Conservation (phyloP, 371 early-diverging fungal genomes). For the Mortierella sp. region DNA sequence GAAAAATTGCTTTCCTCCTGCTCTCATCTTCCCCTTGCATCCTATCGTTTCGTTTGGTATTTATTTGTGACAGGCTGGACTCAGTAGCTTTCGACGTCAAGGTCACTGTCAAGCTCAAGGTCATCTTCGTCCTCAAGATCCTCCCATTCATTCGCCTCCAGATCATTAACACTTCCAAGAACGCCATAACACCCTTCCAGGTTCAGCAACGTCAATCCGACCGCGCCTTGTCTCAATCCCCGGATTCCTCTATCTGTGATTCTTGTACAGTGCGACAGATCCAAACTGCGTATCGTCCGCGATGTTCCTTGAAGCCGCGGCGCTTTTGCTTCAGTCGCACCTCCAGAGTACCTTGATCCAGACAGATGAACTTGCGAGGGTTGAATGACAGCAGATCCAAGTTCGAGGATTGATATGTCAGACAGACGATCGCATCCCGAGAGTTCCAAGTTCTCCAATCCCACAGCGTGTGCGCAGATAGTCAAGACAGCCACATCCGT, state of each 20-base stretch:
- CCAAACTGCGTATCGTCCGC: constrained; percentile 34
- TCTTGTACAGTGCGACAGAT: constrained; percentile 39
- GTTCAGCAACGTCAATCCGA: constrained; percentile 22
- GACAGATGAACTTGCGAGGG: neutral
- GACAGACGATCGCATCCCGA: constrained; percentile 38
- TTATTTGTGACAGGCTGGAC: neutral
- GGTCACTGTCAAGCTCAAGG: neutral
- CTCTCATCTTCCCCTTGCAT: no score
- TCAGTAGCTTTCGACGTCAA: neutral
- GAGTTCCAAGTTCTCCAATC: constrained; percentile 39
- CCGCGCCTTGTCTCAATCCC: constrained; percentile 24
- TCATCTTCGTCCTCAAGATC: constrained; percentile 26
- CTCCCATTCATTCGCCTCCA: constrained; percentile 43
- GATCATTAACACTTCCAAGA: constrained; percentile 17
- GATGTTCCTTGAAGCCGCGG: constrained; percentile 19
- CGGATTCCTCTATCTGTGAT: constrained; percentile 39
- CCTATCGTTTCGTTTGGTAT: neutral
- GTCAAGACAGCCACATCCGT: constrained; percentile 31
- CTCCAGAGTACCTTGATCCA: neutral
- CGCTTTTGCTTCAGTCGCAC: neutral
- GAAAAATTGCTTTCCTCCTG: neutral
- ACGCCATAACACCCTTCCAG: constrained; percentile 53
- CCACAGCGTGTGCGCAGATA: constrained; percentile 24
- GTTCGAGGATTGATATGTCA: constrained; percentile 36
- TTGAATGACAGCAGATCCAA: constrained; percentile 19